Percentiles rank a stretch among this genome's conserved stretches.
Evolutionary conservation across 164 flowering plant species (phyloP).

Genomic region (Magnolia sinica): DNA sequence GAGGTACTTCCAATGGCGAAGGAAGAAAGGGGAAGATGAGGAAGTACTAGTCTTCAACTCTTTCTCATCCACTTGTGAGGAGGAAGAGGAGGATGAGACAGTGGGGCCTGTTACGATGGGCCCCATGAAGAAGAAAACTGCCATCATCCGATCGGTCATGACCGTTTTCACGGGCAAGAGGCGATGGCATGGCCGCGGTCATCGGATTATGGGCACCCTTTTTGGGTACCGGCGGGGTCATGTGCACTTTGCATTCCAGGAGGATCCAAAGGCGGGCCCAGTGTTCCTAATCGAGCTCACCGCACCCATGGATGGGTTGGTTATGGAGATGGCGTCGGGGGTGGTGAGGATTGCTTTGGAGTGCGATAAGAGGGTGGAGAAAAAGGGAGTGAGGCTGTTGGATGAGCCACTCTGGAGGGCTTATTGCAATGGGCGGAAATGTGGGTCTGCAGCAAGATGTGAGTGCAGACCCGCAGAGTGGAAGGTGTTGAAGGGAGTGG

Average conservation of each 20-base stretch:
- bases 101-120: conserved; percentile 4
- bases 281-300: conserved; percentile 71
- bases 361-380: conserved; percentile 56
- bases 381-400: conserved; percentile 42
- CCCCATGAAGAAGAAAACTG: conserved; percentile 28
- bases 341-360: conserved; percentile 86
- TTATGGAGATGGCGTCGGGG: conserved; percentile 96
- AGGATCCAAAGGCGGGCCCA: conserved; percentile 50
- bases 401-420: conserved; percentile 89
- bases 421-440: conserved; percentile 88
- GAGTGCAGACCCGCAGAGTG: conserved; percentile 69
- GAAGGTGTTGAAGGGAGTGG: conserved; percentile 71
- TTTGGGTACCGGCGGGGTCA: conserved; percentile 85
- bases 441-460: conserved; percentile 64
- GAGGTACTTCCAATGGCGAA: conserved; percentile 62
- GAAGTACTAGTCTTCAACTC: conserved; percentile 34
- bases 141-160: conserved; percentile 40
- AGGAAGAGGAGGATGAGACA: conserved; percentile 8
- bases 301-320: conserved; percentile 65
- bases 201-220: conserved; percentile 66
- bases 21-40: conserved; percentile 45
- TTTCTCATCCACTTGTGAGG: conserved; percentile 26
- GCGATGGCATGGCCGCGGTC: conserved; percentile 35
- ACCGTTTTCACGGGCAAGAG: conserved; percentile 29
- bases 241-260: conserved; percentile 80